Evolutionary conservation across 1,284 basidiomycete genomes (phyloP).

Genomic region (Boletus hoseneyae): DNA sequence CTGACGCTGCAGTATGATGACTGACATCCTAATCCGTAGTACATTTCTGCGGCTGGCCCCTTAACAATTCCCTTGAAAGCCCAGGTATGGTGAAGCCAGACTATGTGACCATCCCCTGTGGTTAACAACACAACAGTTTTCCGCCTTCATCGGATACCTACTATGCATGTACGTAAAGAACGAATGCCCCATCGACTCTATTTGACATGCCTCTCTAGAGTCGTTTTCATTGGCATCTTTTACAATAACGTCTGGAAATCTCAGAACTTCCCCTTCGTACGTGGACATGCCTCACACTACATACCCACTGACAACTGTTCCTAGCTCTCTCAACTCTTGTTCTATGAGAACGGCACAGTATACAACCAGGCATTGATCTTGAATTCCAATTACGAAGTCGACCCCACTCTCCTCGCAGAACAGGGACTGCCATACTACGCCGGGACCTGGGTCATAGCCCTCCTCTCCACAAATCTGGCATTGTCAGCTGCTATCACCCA

Average conservation of each 20-base stretch:
- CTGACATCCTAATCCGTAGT: slow-evolving; percentile 30
- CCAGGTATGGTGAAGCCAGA: slow-evolving; percentile 25
- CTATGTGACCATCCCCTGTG: no score
- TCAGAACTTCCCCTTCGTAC: slow-evolving; percentile 47
- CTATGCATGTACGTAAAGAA: slow-evolving; percentile 41
- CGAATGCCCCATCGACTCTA: not conserved
- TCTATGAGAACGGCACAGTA: slow-evolving; percentile 46
- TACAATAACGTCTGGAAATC: slow-evolving; percentile 49
- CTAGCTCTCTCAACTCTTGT: slow-evolving; percentile 46
- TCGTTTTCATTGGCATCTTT: slow-evolving; percentile 39
- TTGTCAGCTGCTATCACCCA: slow-evolving; percentile 50
- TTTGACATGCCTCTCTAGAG: slow-evolving; percentile 26
- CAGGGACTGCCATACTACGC: slow-evolving; percentile 40
- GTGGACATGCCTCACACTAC: not conserved
- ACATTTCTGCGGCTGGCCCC: slow-evolving; percentile 42
- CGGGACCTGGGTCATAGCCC: slow-evolving; percentile 39
- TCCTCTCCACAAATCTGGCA: slow-evolving; percentile 29
- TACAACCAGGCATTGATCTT: slow-evolving; percentile 49
- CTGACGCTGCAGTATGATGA: not conserved
- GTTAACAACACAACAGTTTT: slow-evolving; percentile 29
- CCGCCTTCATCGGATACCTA: slow-evolving; percentile 42
- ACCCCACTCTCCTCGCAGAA: slow-evolving; percentile 40
- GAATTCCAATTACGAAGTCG: slow-evolving; percentile 46
- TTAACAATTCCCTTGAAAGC: slow-evolving; percentile 44
- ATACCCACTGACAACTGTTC: not conserved